Evolutionary conservation across 2,329 filamentous ascomycete genomes (phyloP), one percentile per base, ranked within the genome.

Genomic region (Neonectria ditissima): DNA sequence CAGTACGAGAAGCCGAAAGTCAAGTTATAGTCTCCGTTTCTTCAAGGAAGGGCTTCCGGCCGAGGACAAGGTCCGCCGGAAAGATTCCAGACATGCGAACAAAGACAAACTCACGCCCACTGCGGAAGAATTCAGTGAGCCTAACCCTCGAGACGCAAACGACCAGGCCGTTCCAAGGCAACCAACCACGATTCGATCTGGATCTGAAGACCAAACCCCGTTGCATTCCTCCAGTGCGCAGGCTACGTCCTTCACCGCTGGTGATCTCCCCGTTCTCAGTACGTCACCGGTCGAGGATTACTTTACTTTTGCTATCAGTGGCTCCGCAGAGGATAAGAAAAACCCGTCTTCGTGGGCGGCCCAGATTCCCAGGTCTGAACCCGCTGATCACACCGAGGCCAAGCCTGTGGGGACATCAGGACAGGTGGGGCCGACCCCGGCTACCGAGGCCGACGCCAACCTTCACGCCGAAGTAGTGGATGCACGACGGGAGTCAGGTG

Each of bases 11-110:
- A 92, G 88, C 71, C 86, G 89, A 68, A 91, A 91, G 76, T 86
- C 89, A 41, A 91, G 88, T 70, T 88, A 91, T 75, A 89, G 87
- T 67, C 79, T 91, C 62, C 83, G 89, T 2, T 89, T 91, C 71
- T 91, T 91, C 80, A 89, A 87, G 65, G 88, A 91, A 75, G 88
- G 87, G 34, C 78, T 90, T 18, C 87, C 87, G n/a, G 74, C 76
- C 3, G 85, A 89, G 56, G 87, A 90, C 47, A 86, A 85, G 72
- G 73, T 77, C 44, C 86, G 84, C 69, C 85, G 83, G 69, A 85
- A 81, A 67, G 88, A 88, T 11, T 75, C 76, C 32, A 80, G 72
- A 48, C 65, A 70, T 4, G 65, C 70, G 0, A 67, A 71, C 10
- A 80, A 80, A 57, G 83, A 86, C 14, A 84, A 80, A 65, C 73